Evolutionary conservation across 2,329 filamentous ascomycete genomes (phyloP), one percentile per base, ranked within the genome.

Genomic region (Colletotrichum siamense): DNA sequence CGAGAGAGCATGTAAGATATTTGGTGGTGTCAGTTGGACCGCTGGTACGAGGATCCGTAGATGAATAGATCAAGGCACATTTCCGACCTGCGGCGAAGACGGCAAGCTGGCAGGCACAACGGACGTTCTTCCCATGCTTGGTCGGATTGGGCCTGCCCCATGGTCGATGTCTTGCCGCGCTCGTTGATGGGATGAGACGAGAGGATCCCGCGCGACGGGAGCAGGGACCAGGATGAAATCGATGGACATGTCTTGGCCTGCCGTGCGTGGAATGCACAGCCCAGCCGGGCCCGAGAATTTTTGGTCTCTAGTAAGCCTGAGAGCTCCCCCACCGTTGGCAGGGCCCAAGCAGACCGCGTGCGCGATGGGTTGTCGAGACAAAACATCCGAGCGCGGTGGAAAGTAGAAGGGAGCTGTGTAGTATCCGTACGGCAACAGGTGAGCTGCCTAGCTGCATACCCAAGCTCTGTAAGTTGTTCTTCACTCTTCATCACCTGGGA

Each of bases 181-280:
- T 68, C 32, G 55, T 62, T 44, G 36, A 64, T 24, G 44, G 44
- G 44, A 52, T 52, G 44, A 24, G 44, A 52, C 44, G 44, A 52
- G 44, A 52, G 44, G 44, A 52, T 52, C 44, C 30, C 26, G 66
- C 34, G 12, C 16, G 64, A 69, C 55, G 70, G 63, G 36, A 63
- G 66, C 55, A n/a, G 71, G 16, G 66, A 63, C 26, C 44, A 63
- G 24, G 24, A 24, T 18, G 59, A 22, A 36, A 62, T 12, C 26
- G 57, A n/a, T 30, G 57, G 30, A 22, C 52, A 49, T 62, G 6
- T n/a, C 30, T 57, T 32, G 30, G 61, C 16, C n/a, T n/a, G 30
- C n/a, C 12, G 61, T 16, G n/a, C 55, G 24, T 44, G 59, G 71
- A 74, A 74, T 71, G 71, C 59, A 64, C 71, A 71, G 57, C 66